Base-by-base conservation (phyloP, 2,329 filamentous ascomycete genomes). In the Cryphonectria parasitica region DNA sequence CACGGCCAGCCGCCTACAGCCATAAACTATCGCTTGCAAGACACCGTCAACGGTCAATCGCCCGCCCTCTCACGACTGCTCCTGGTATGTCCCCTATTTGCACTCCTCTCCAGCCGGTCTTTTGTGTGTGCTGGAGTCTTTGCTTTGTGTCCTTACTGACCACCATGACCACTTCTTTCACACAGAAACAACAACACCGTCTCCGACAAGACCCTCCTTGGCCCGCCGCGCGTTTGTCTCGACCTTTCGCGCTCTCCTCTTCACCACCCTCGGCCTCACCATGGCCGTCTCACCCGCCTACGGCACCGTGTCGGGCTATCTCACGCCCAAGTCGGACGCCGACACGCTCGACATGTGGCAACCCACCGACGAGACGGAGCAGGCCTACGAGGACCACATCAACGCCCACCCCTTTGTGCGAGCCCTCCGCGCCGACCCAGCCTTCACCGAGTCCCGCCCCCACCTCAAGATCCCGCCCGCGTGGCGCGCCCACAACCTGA, bases 381-480 rank as follows among this genome's bases (percentile, higher is more conserved):
- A 77, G 73, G 86, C 88, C 73, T 88, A 97, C 76, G 91, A 98
- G 74, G 84, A 89, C 11, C 87, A 88, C 77, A 93, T 98, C 79
- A 88, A 90, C 77, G 87, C 85, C 62, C 94, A 96, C 82, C 91
- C 93, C 0, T 79, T 97, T n/a, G 87, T 91, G 5, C 79, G 85
- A n/a, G 84, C 87, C 58, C 84, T 98, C 65, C 91, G 95, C 63
- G 80, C 81, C 25, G 86, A 92, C 75, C 84, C 89, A 0, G 87
- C 88, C 36, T 92, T 91, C 80, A 87, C 84, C 45, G 94, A 97
- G 80, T 91, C 91, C 45, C 88, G 96, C 56, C 95, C 95, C 15
- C 94, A 97, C 78, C 84, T 98, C 78, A 96, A 95, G 81, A 92
- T 98, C 77, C 94, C 95, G 0, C 83, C 85, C 36, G 80, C 85